Percentiles rank a stretch among this genome's conserved stretches.
phyloP scores from a whole-genome alignment of 2,329 filamentous ascomycete species.

The Diaporthe sp. region DNA sequence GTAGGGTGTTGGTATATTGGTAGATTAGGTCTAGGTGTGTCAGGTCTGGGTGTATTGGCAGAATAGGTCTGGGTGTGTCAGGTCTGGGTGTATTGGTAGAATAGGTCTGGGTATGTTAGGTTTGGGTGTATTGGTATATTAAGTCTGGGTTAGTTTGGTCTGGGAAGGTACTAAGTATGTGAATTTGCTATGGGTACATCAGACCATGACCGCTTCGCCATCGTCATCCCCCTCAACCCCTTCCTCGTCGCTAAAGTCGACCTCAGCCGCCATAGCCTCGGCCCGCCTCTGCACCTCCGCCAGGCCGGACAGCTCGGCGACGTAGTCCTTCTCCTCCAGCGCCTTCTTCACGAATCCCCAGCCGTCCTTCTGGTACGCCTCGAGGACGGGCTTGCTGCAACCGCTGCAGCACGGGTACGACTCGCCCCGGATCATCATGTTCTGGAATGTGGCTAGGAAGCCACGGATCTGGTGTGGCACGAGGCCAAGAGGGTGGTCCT shows the following conservation, averaged over 20 bases:
- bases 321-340: conserved; percentile 80
- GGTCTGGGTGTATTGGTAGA: too few species aligned
- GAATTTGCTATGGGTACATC: too few species aligned
- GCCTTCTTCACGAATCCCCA: conserved; percentile 85
- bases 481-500: conserved; percentile 73
- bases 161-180: too few species aligned
- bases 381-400: conserved; percentile 78
- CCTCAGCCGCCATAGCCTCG: conserved; percentile 62
- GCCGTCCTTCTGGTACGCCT: conserved; percentile 74
- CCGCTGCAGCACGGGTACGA: conserved; percentile 87
- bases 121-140: too few species aligned
- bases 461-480: conserved; percentile 87
- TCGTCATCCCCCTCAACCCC: conserved; percentile 60
- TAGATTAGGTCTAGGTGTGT: too few species aligned
- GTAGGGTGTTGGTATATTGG: too few species aligned
- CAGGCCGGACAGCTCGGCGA: conserved; percentile 80
- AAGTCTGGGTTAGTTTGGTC: too few species aligned
- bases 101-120: too few species aligned
- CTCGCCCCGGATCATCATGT: conserved; percentile 78
- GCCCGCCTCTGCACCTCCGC: conserved; percentile 77
- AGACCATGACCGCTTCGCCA: conserved; percentile 68
- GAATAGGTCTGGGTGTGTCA: too few species aligned
- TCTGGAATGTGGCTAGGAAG: conserved; percentile 80
- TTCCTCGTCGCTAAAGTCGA: conserved; percentile 74
- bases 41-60: too few species aligned